phyloP scores from a whole-genome alignment of 805 yeast species.

The Ogataea ramenticola region DNA sequence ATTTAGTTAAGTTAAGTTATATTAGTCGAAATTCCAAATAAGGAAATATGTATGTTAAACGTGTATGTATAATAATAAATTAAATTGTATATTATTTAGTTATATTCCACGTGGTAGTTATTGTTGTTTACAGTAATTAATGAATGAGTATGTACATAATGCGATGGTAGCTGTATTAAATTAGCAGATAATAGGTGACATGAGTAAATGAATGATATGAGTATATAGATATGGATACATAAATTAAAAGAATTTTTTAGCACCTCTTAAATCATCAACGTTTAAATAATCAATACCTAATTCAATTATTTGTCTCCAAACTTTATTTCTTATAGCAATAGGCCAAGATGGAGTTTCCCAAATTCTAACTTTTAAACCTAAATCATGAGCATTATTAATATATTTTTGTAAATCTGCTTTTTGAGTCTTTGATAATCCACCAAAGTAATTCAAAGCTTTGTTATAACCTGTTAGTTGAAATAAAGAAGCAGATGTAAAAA shows the following conservation, averaged over 20 bases:
- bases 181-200: too few species aligned
- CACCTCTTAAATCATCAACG: constrained; percentile 45
- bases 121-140: too few species aligned
- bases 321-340: constrained; percentile 29
- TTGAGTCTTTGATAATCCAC: constrained; percentile 30
- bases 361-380: constrained; percentile 48
- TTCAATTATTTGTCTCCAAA: constrained; percentile 42
- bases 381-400: constrained; percentile 34
- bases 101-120: too few species aligned
- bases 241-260: not conserved
- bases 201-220: too few species aligned
- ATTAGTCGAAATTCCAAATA: too few species aligned
- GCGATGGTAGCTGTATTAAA: too few species aligned
- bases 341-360: constrained; percentile 78
- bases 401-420: constrained; percentile 16
- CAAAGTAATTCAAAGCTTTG: constrained; percentile 5
- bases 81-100: too few species aligned
- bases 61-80: too few species aligned
- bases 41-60: too few species aligned
- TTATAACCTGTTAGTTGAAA: constrained; percentile 12
- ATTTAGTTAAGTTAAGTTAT: too few species aligned
- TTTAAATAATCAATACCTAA: constrained; percentile 52
- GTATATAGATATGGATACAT: too few species aligned
- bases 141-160: too few species aligned
- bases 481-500: constrained; percentile 18